Evolutionary conservation across 257 asterid genomes (phyloP).

Genomic region (Jacaranda copaia): DNA sequence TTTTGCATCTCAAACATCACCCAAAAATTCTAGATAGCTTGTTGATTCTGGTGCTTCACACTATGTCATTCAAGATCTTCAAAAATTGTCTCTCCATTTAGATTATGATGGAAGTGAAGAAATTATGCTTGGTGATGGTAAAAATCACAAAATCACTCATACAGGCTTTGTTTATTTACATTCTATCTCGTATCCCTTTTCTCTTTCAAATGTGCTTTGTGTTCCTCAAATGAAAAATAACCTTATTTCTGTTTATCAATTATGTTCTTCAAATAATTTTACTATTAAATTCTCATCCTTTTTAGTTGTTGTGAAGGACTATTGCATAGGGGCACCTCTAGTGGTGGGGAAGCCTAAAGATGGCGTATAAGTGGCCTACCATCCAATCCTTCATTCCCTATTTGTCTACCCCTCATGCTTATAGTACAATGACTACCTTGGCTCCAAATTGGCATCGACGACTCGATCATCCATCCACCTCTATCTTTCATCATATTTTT

Average conservation of each 20-base stretch:
- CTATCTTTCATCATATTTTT: not conserved
- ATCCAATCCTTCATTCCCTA: not conserved
- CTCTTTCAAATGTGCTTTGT: not conserved
- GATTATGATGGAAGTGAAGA: not conserved
- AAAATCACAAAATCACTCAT: not conserved
- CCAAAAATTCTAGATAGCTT: not conserved
- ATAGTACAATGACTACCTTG: not conserved
- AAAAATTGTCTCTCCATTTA: not conserved
- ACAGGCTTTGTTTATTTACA: not conserved
- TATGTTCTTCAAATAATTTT: not conserved
- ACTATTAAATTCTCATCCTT: not conserved
- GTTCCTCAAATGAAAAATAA: not conserved
- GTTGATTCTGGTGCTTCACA: slow-evolving; percentile 2
- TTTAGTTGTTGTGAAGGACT: slow-evolving; percentile 13
- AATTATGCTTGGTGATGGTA: not conserved
- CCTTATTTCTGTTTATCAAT: not conserved
- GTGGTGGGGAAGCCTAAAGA: not conserved
- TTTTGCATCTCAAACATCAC: not conserved
- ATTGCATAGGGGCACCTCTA: not conserved
- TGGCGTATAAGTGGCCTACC: not conserved
- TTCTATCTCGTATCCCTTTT: not conserved
- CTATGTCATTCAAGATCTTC: not conserved
- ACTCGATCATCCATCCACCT: not conserved
- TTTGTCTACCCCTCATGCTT: too few species aligned
- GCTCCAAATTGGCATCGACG: not conserved